phyloP scores from a whole-genome alignment of 495 filamentous ascomycete genomes.

The Penicillium atrosanguineum region DNA sequence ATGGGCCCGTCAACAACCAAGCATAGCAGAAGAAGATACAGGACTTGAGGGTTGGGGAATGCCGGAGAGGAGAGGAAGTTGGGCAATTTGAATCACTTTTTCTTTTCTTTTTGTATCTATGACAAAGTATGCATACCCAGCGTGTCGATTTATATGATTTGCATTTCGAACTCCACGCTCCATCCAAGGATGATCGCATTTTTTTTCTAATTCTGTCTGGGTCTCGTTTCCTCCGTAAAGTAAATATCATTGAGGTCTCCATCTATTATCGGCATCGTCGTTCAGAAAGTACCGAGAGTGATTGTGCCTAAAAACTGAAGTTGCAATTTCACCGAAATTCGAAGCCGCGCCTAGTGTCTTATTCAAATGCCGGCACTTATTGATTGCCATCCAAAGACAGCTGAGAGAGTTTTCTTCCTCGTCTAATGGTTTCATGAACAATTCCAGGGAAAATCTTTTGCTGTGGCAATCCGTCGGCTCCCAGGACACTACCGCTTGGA shows the following conservation, averaged over 20 bases:
- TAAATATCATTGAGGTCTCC: no score
- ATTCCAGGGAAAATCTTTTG: slow-evolving; percentile 72
- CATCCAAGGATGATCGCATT: no score
- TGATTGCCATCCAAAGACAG: not conserved
- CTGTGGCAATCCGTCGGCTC: slow-evolving; percentile 49
- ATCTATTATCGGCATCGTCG: no score
- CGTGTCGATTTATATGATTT: not conserved
- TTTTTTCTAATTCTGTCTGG: no score
- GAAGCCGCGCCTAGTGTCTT: no score
- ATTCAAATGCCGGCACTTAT: not conserved
- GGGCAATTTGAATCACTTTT: slow-evolving; percentile 60
- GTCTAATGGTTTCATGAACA: slow-evolving; percentile 56
- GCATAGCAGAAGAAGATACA: slow-evolving; percentile 52
- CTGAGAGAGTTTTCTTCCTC: slow-evolving; percentile 38
- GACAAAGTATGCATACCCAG: not conserved
- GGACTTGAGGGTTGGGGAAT: slow-evolving; percentile 66
- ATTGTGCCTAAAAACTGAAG: no score
- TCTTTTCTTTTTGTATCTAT: not conserved
- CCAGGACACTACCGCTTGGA: slow-evolving; percentile 8
- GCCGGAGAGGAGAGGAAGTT: slow-evolving; percentile 72
- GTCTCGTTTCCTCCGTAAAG: no score
- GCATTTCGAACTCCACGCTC: not conserved
- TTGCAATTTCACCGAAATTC: no score
- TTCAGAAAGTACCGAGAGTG: no score
- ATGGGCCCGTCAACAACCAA: slow-evolving; percentile 78